Base-by-base conservation (phyloP, 139 green algal genomes). In the Tetradesmus obliquus region DNA sequence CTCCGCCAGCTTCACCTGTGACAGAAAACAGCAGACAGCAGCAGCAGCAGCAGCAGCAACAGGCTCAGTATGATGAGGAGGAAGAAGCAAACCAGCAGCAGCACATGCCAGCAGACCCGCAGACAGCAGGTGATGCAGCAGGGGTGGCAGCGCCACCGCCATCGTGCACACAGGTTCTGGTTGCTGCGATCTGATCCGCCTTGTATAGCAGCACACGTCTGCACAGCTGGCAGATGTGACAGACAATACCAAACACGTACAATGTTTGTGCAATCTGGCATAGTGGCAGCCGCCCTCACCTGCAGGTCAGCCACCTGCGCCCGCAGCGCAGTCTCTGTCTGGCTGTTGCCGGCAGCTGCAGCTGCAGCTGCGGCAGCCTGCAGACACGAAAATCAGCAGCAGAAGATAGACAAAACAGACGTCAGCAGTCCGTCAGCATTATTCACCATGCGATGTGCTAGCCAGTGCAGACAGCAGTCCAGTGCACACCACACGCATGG, bases 291-390 rank as follows among this genome's bases (percentile, higher is more conserved):
- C 32, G 32, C 32, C 32, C 82, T 17, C 9, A 91, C 87, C 87
- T 91, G 87, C 55, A 91, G 55, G n/a, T 91, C 87, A 10, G 87
- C 87, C 87, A 91, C 71, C 53, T 91, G 87, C 51, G 87, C 87
- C 7, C 87, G 74, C 7, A 91, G 55, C 7, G 76, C 76, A 22
- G 24, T 55, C 76, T 91, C 87, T 20, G 84, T 69, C 54, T 91
- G 66, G 58, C 53, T 90, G 24, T 58, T 54, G 7, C 55, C 86
- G 12, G 69, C 86, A 69, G 86, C 86, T 10, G 69, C 86, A n/a
- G 86, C 86, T 10, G 86, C 86, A 9, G 86, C 69, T 3, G 72
- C 72, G 4, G 72, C 72, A 81, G 72, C 72, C 72, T 81, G 22
- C 72, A 53, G 20, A 8, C 22, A 81, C 3, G 22, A 6, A 81